Percentiles rank a stretch among this genome's conserved stretches.
phyloP scores from a whole-genome alignment of 306 rosid species.

The Sphenostylis stenocarpa region DNA sequence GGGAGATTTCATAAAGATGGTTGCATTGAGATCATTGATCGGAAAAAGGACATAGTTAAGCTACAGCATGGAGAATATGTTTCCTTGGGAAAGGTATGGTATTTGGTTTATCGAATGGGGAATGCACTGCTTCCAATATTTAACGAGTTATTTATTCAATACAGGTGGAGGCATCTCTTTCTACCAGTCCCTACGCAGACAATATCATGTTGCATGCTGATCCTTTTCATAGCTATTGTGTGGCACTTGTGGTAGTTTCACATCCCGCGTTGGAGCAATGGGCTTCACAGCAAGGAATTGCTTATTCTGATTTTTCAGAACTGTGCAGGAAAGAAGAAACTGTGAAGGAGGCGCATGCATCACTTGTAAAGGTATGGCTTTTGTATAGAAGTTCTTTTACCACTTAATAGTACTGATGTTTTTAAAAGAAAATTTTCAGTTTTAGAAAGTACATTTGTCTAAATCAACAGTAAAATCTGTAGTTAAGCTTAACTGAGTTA shows the following conservation, averaged over 20 bases:
- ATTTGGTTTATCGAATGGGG: constrained; percentile 24
- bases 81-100: constrained; percentile 88
- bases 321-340: constrained; percentile 73
- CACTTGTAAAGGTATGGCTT: constrained; percentile 68
- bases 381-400: constrained; percentile 12
- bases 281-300: constrained; percentile 77
- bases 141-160: constrained; percentile 33
- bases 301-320: constrained; percentile 57
- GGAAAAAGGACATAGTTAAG: constrained; percentile 95
- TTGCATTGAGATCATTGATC: constrained; percentile 92
- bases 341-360: constrained; percentile 62
- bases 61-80: constrained; percentile 98
- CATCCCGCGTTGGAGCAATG: constrained; percentile 64
- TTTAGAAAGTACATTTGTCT: constrained; percentile 13
- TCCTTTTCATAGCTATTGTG: constrained; percentile 84
- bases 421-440: not conserved
- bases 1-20: constrained; percentile 89
- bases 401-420: constrained; percentile 3
- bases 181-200: constrained; percentile 72
- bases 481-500: not conserved
- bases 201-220: constrained; percentile 88
- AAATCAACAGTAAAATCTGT: constrained; percentile 7
- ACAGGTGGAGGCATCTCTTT: constrained; percentile 92
- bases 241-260: constrained; percentile 85
- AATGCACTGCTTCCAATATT: constrained; percentile 14